Evolutionary conservation across 75 land plant genomes (phyloP), one percentile per base, ranked within the genome.

Genomic region (Pinus albicaulis): DNA sequence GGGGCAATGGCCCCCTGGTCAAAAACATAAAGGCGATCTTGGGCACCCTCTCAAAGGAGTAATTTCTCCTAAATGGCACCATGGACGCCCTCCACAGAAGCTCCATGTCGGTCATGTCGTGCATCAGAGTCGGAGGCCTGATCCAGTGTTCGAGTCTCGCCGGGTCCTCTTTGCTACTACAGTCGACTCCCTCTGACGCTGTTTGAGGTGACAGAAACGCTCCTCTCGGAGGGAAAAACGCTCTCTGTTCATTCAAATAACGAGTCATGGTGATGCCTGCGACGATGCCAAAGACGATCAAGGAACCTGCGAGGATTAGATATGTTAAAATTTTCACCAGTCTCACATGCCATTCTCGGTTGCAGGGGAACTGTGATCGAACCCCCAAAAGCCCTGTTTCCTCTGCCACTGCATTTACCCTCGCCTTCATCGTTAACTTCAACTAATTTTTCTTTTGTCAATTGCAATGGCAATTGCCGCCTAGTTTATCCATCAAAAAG

Each of bases 11-110:
- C 41, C 95, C 95, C 63, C 84, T 76, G 0, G 89, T 87, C 73
- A 93, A 66, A 70, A 89, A 93, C 89, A 93, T 78, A 73, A 91
- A 92, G 1, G 95, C 93, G 52, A 92, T 86, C 70, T 88, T 91
- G 24, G 87, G 89, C 24, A 74, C 79, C 64, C 88, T 83, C 13
- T 36, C 13, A 63, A 76, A 82, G 2, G 92, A 88, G 69, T 79
- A 81, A 25, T 66, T 78, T 20, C 55, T 61, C 41, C 68, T 81
- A 74, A 26, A 63, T 4, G 91, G 86, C 72, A 72, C 80, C 84
- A 89, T 56, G 6, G 86, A 77, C 24, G 89, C 89, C 71, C 87
- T 81, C 91, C 91, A 89, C 3, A 86, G 75, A 34, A 89, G 80
- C 76, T 89, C 82, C 0, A 55, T 57, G 73, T 89, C 91, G 5